phyloP scores from a whole-genome alignment of 257 asterid genomes.

The Solanum tarapatanum region DNA sequence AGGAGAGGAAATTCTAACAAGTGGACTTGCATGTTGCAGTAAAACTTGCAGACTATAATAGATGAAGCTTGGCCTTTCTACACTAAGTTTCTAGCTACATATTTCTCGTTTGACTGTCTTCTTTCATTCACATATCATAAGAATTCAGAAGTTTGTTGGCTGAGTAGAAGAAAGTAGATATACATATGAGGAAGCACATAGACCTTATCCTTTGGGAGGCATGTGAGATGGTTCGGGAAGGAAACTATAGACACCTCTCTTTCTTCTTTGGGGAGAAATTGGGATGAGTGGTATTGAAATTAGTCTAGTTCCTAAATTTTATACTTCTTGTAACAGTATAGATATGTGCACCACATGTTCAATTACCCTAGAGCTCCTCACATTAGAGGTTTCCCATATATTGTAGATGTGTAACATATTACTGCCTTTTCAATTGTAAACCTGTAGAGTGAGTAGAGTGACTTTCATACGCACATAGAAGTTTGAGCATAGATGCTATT shows the following conservation, averaged over 20 bases:
- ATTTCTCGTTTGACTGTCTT: background rate
- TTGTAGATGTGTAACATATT: background rate
- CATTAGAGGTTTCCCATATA: background rate
- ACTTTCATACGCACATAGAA: background rate
- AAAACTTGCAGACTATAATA: background rate
- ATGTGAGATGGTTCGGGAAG: background rate
- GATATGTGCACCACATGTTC: background rate
- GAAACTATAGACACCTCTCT: background rate
- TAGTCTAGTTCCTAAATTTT: background rate
- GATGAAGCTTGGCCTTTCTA: background rate
- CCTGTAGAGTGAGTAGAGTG: background rate
- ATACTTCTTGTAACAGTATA: background rate
- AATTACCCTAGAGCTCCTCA: background rate
- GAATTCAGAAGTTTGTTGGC: background rate
- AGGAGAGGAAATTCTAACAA: background rate
- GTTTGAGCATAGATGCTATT: background rate
- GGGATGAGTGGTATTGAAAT: background rate
- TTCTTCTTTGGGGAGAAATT: background rate
- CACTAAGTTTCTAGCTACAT: background rate
- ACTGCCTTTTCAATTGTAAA: background rate
- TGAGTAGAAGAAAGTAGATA: background rate
- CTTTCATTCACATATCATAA: background rate
- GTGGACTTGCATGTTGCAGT: background rate
- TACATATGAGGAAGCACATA: background rate
- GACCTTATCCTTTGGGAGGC: background rate